Evolutionary conservation across 2,329 filamentous ascomycete species (phyloP).

Genomic region (Colletotrichum ledebouriae): DNA sequence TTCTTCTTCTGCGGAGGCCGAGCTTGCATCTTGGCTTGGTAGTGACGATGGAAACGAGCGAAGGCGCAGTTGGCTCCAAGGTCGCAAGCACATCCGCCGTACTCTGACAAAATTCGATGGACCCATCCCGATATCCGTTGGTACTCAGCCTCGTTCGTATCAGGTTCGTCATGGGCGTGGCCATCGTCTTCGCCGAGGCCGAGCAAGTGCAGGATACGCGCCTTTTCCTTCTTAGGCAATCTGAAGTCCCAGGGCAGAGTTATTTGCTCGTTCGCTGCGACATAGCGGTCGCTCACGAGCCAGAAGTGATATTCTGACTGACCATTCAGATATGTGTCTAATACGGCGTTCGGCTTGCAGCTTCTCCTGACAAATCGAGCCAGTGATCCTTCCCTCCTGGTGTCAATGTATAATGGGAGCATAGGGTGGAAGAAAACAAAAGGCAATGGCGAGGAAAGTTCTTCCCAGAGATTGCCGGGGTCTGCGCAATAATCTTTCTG

Average conservation of each 20-base stretch:
- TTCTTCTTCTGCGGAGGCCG: slow-evolving; percentile 63
- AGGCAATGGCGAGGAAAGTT: slow-evolving; percentile 74
- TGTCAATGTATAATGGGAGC: slow-evolving; percentile 93
- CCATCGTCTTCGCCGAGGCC: slow-evolving; percentile 73
- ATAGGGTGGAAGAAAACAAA: slow-evolving; percentile 91
- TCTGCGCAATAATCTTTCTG: slow-evolving; percentile 80
- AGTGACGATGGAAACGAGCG: slow-evolving; percentile 72
- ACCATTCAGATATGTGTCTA: slow-evolving; percentile 88
- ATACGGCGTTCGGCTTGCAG: slow-evolving; percentile 87
- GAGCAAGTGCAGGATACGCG: slow-evolving; percentile 69
- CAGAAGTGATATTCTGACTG: slow-evolving; percentile 90
- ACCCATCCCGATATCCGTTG: slow-evolving; percentile 74
- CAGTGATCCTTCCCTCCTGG: slow-evolving; percentile 85
- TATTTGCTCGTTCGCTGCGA: slow-evolving; percentile 74
- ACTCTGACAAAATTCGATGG: slow-evolving; percentile 78
- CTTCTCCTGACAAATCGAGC: slow-evolving; percentile 93
- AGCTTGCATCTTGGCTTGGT: slow-evolving; percentile 61
- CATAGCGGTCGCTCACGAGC: slow-evolving; percentile 85
- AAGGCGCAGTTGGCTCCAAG: slow-evolving; percentile 74
- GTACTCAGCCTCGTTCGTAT: slow-evolving; percentile 72
- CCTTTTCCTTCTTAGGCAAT: slow-evolving; percentile 67
- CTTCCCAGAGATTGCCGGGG: slow-evolving; percentile 75
- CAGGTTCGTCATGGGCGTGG: slow-evolving; percentile 62
- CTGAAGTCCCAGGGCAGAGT: slow-evolving; percentile 78
- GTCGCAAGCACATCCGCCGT: slow-evolving; percentile 84